These are phyloP conservation scores for Cardamine occulta DNA, from an alignment of 345 rosid genomes.

Conservation along the genomic window DNA sequence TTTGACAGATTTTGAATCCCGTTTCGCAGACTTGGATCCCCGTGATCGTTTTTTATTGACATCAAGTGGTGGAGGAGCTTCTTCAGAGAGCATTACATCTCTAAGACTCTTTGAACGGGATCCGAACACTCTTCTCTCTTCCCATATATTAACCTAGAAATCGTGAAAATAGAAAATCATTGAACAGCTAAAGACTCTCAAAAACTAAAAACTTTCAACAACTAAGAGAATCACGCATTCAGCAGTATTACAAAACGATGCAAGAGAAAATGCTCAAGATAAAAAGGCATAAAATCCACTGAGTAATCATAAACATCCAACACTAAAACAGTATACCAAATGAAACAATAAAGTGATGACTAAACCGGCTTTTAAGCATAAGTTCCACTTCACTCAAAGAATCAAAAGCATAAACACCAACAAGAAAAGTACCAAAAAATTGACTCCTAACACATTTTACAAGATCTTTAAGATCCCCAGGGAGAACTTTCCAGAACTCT, in stretches of 20 bases:
- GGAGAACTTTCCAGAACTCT: constrained; percentile 95
- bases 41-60: constrained; percentile 72
- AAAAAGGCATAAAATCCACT: neutral
- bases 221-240: neutral
- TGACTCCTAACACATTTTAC: neutral
- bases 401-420: neutral
- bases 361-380: neutral
- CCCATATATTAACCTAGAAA: constrained; percentile 84
- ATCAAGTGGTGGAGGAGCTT: constrained; percentile 68
- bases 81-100: constrained; percentile 81
- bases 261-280: neutral
- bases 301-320: neutral
- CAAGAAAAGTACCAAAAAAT: neutral
- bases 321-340: neutral
- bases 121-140: constrained; percentile 93
- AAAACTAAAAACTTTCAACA: neutral
- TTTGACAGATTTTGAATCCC: constrained; percentile 76
- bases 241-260: neutral
- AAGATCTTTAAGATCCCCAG: constrained; percentile 71
- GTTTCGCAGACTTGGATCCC: constrained; percentile 67
- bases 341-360: neutral
- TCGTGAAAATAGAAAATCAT: neutral
- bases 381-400: neutral
- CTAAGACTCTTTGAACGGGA: constrained; percentile 65
- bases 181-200: neutral